These are phyloP conservation scores for Suillus hirtellus DNA, from an alignment of 768 basidiomycete genomes.

Conservation along the genomic window DNA sequence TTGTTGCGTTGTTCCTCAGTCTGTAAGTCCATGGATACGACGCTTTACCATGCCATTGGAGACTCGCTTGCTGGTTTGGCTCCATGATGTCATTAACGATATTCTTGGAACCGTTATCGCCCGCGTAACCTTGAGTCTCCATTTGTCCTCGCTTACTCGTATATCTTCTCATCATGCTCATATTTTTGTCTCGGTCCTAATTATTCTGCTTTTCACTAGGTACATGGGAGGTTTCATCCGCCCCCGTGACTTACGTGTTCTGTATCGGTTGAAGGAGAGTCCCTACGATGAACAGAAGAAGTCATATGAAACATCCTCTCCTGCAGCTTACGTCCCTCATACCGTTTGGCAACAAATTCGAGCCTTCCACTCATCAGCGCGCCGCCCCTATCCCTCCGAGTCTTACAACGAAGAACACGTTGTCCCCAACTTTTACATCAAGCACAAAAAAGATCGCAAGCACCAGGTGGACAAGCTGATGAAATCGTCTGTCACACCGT, in stretches of 20 bases:
- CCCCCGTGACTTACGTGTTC: slow-evolving; percentile 33
- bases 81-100: slow-evolving; percentile 5
- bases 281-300: slow-evolving; percentile 27
- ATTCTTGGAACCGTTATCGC: neutral
- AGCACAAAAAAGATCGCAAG: slow-evolving; percentile 25
- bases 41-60: neutral
- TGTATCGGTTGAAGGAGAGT: slow-evolving; percentile 42
- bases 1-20: neutral
- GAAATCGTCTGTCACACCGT: slow-evolving; percentile 8
- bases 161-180: slow-evolving; percentile 13
- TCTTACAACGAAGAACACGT: slow-evolving; percentile 27
- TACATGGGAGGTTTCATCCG: slow-evolving; percentile 41
- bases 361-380: slow-evolving; percentile 26
- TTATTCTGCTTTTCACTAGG: slow-evolving; percentile 30
- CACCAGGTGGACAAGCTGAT: neutral
- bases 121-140: neutral
- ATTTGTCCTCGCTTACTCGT: neutral
- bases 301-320: slow-evolving; percentile 33
- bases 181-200: neutral
- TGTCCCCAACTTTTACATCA: slow-evolving; percentile 30
- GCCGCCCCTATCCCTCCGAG: slow-evolving; percentile 18
- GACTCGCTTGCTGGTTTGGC: neutral
- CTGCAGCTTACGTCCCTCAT: slow-evolving; percentile 41
- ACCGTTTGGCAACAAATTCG: slow-evolving; percentile 35
- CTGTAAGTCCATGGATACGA: neutral